A percentile compares a stretch with the other conserved stretches of the same genome.
phyloP scores from a whole-genome alignment of 495 filamentous ascomycete genomes.

The Trichoderma asperelloides region DNA sequence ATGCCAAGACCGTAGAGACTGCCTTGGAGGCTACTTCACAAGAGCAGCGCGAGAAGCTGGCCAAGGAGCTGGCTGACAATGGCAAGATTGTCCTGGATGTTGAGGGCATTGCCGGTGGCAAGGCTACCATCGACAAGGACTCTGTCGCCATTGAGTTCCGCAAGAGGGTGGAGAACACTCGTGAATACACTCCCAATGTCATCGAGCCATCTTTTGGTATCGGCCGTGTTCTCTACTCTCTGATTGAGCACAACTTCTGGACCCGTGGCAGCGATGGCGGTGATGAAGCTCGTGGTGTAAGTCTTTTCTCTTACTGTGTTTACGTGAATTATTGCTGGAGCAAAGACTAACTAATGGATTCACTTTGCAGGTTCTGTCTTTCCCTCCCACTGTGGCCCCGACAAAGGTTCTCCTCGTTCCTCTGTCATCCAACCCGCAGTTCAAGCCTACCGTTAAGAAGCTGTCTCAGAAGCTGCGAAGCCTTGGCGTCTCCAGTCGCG shows the following conservation, averaged over 20 bases:
- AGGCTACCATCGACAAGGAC: constrained; percentile 63
- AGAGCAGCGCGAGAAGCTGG: constrained; percentile 60
- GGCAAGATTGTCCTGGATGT: constrained; percentile 64
- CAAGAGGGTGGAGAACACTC: constrained; percentile 56
- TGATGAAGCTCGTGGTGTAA: constrained; percentile 60
- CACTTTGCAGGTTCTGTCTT: constrained; percentile 52
- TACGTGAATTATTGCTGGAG: not conserved
- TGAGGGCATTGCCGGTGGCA: constrained; percentile 36
- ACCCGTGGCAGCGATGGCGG: constrained; percentile 53
- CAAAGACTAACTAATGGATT: constrained; percentile 15
- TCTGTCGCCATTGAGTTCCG: constrained; percentile 62
- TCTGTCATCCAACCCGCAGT: constrained; percentile 52
- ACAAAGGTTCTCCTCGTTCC: constrained; percentile 72
- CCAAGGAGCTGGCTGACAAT: constrained; percentile 51
- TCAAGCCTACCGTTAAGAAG: constrained; percentile 46
- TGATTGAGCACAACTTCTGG: constrained; percentile 78
- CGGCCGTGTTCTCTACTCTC: constrained; percentile 66
- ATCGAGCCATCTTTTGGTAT: constrained; percentile 85
- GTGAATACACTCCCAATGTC: constrained; percentile 76
- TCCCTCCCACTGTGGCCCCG: constrained; percentile 63
- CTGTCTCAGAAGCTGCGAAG: constrained; percentile 52
- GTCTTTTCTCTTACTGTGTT: constrained; percentile 13
- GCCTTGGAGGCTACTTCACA: constrained; percentile 59
- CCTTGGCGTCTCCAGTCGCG: constrained; percentile 51
- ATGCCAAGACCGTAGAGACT: constrained; percentile 62